Base-by-base conservation (phyloP, 2,329 filamentous ascomycete genomes). In the Aspergillus pseudoglaucus region DNA sequence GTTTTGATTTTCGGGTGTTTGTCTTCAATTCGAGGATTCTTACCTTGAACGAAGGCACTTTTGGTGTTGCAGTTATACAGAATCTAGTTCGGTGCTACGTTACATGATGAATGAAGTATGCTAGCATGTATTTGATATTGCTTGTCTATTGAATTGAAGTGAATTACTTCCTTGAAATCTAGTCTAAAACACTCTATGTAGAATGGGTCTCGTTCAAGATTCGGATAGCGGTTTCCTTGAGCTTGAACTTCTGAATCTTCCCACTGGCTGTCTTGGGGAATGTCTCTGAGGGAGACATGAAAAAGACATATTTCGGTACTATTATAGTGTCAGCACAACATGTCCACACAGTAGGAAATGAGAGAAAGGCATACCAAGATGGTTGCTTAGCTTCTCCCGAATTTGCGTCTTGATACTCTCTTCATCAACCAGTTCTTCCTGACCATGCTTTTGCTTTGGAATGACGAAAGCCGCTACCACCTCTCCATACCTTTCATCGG, bases 221-320 rank as follows among this genome's bases (percentile, higher is more conserved):
- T 54, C 71, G 58, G 35, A 78, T 62, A 0, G 81, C 90, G 60
- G 78, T 72, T 14, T 90, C 85, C 61, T 81, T 80, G 59, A 97
- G 67, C 72, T 85, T 91, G 65, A 87, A 96, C 73, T 97, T 96
- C 72, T 95, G 89, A 47, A 97, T 90, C 80, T 98, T 98, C 20
- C 91, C 91, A 65, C 89, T 95, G 5, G 90, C 87, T 32, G 93
- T 98, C 78, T 95, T 96, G 17, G 91, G 91, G 64, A 88, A 94
- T n/a, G 83, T 80, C 1, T 84, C 77, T 0, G 57, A 55, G 5
- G 60, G 57, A 3, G 49, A 41, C 8, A 87, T 76, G 79, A 87
- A 95, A 64, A 95, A 95, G n/a, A 97, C 79, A 63, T 91, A 82
- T 68, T 87, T 93, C 0, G 91, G 91, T 45, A 88, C 88, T 78